Percentiles rank a stretch among this genome's conserved stretches.
Evolutionary conservation across 2,329 filamentous ascomycete genomes (phyloP).

Genomic region (Arthrobotrys entomopaga): DNA sequence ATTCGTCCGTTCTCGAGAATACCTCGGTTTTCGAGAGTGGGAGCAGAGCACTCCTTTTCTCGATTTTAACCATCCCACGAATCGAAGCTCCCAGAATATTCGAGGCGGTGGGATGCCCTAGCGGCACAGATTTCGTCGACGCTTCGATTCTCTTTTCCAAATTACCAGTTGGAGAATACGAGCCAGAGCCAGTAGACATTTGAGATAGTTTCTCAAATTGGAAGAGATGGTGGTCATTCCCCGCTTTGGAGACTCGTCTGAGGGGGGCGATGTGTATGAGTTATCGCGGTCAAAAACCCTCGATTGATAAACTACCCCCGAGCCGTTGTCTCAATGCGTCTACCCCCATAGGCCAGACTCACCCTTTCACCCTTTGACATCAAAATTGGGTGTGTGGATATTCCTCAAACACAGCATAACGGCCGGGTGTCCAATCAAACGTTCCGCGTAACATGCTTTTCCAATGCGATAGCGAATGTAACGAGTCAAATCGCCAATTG

Average conservation of each 20-base stretch:
- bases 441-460: slow-evolving; percentile 24
- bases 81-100: slow-evolving; percentile 20
- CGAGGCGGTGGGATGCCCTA: neutral
- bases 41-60: slow-evolving; percentile 12
- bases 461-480: slow-evolving; percentile 18
- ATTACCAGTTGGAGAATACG: slow-evolving; percentile 11
- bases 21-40: slow-evolving; percentile 37
- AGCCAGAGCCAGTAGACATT: slow-evolving; percentile 2
- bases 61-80: slow-evolving; percentile 27
- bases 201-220: slow-evolving; percentile 19
- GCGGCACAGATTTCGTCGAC: slow-evolving; percentile 38
- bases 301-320: slow-evolving; percentile 20
- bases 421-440: slow-evolving; percentile 47
- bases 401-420: slow-evolving; percentile 35
- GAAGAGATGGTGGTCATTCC: neutral
- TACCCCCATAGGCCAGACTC: slow-evolving; percentile 39
- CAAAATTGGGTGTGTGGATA: slow-evolving; percentile 24
- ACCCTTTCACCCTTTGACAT: slow-evolving; percentile 27
- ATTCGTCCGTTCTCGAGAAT: slow-evolving; percentile 35
- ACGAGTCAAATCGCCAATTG: slow-evolving; percentile 44
- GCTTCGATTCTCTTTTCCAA: slow-evolving; percentile 9
- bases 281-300: slow-evolving; percentile 28
- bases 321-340: slow-evolving; percentile 51
- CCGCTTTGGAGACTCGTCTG: neutral
- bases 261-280: neutral